Conservation (phyloP, 73 alveolate species). For the Paramecium pentaurelia region DNA sequence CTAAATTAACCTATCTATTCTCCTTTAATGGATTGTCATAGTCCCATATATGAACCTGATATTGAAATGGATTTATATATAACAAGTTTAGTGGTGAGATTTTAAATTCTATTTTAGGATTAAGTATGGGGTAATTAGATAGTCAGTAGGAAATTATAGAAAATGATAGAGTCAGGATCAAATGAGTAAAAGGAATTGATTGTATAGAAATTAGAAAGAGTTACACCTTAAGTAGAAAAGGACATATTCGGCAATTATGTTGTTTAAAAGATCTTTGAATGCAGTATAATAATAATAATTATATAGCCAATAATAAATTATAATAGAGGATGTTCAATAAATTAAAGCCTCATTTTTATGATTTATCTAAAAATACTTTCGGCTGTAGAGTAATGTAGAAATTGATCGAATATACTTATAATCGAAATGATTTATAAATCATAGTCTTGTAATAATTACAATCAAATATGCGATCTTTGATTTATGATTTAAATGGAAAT, state of each 20-base stretch:
- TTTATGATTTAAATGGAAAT: conserved; percentile 14
- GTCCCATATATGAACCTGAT: not conserved
- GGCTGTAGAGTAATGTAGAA: conserved; percentile 36
- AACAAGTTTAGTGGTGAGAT: not conserved
- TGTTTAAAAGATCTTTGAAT: conserved; percentile 8
- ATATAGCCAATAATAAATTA: not conserved
- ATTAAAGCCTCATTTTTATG: conserved; percentile 8
- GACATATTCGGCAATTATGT: conserved; percentile 30
- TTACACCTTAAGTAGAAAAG: not conserved
- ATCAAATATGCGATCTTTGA: not conserved
- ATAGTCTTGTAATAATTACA: not conserved
- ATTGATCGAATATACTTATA: not conserved
- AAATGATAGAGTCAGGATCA: not conserved
- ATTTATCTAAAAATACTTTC: not conserved
- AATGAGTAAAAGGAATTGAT: not conserved
- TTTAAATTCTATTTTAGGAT: not conserved
- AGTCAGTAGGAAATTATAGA: not conserved
- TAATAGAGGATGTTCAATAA: conserved; percentile 9
- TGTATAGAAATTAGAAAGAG: not conserved
- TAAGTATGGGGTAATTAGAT: conserved; percentile 27
- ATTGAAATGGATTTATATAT: conserved; percentile 27
- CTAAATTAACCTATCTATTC: not conserved
- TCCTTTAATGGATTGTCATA: not conserved
- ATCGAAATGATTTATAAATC: not conserved
- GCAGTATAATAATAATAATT: not conserved